Evolutionary conservation across 108 stramenopile species (phyloP), one percentile per base, ranked within the genome.

Genomic region (Chaetoceros tenuissimus): DNA sequence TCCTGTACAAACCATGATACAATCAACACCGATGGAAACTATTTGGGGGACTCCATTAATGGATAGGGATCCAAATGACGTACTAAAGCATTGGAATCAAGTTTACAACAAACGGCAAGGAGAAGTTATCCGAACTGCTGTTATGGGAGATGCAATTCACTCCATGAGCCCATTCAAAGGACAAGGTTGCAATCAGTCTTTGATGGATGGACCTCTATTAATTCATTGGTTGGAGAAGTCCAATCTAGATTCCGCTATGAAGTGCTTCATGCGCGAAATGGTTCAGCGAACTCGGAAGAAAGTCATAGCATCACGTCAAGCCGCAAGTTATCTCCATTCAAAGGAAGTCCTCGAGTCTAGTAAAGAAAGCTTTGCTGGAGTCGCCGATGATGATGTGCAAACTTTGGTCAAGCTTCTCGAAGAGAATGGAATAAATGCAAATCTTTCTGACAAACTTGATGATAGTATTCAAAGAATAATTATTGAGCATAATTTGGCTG

Each of bases 121-220:
- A 58, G 69, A 45, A 63, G 48, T 64, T 1, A 19, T 69, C 26
- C 49, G 77, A 26, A 56, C 76, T 80, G n/a, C 65, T 88, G 43
- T 85, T 3, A 55, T 94, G 7, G 95, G 95, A 2, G 95, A 96
- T 72, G 95, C 95, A 3, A 60, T 81, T 1, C 95, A 96, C 62
- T 55, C 79, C 2, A 93, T 96, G 93, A 77, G 78, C 8, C 85
- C 85, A 0, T 96, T 96, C 80, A 96, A 96, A 59, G 95, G 95
- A 49, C 88, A 90, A 53, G 95, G 95, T 16, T 93, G 93, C 31
- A 94, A 96, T 65, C 91, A 94, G 66, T 89, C 93, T 0, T 64
- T 96, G 47, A 52, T 73, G 17, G 96, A 96, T 59, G 96, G 91
- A 1, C 84, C 82, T 10, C 54, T 88, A 17, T 62, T 92, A 60